phyloP scores from a whole-genome alignment of 495 filamentous ascomycete species.

The Penicillium canariense region DNA sequence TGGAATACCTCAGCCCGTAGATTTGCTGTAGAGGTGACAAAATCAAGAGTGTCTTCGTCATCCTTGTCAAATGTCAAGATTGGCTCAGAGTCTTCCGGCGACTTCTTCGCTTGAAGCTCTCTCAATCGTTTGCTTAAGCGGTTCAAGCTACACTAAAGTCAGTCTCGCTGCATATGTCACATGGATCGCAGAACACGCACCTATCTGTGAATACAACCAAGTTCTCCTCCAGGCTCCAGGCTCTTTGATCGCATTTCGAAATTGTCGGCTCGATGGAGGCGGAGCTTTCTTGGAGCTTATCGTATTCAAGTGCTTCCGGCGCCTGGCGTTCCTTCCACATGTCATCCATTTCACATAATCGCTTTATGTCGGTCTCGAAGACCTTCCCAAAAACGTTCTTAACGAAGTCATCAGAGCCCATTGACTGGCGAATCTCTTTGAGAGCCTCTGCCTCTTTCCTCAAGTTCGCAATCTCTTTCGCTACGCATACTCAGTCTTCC shows the following conservation, averaged over 20 bases:
- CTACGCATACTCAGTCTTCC: constrained; percentile 31
- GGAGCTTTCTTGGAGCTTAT: constrained; percentile 48
- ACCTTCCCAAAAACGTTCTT: constrained; percentile 89
- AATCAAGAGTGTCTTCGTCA: constrained; percentile 91
- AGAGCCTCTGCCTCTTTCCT: constrained; percentile 78
- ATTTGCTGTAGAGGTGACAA: constrained; percentile 88
- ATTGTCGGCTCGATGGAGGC: constrained; percentile 51
- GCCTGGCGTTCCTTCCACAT: constrained; percentile 89
- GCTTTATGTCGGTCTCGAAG: constrained; percentile 79
- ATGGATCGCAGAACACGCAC: constrained; percentile 24
- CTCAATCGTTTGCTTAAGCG: constrained; percentile 73
- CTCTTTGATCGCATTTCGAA: constrained; percentile 64
- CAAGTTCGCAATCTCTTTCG: constrained; percentile 82
- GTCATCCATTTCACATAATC: constrained; percentile 84
- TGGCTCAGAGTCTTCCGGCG: constrained; percentile 49
- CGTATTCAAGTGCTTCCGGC: constrained; percentile 71
- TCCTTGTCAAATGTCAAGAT: constrained; percentile 94
- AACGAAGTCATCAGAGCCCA: constrained; percentile 77
- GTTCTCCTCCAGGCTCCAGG: constrained; percentile 82
- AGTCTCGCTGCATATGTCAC: not conserved
- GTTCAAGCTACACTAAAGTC: constrained; percentile 51
- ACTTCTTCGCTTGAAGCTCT: constrained; percentile 47
- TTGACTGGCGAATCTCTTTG: constrained; percentile 75
- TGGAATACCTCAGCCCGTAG: constrained; percentile 81
- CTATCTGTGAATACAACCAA: constrained; percentile 82